These are phyloP conservation scores for Porphyrellus cyaneotinctus DNA, from an alignment of 768 basidiomycete genomes.

Conservation along the genomic window DNA sequence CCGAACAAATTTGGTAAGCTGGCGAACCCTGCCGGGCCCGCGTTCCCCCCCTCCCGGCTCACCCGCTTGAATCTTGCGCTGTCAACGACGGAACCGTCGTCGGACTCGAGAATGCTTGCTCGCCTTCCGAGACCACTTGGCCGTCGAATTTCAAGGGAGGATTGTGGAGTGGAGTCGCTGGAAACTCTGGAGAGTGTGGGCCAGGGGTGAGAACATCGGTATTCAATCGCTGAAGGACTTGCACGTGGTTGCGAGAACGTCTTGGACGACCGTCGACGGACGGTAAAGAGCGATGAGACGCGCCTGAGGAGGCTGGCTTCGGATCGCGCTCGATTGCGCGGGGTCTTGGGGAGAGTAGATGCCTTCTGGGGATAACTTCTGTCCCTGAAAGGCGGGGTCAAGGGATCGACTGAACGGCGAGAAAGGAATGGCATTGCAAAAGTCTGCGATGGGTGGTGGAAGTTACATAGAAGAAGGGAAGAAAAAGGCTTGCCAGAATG, in stretches of 20 bases:
- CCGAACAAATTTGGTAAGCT: constrained; percentile 22
- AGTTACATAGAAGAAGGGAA: constrained; percentile 16
- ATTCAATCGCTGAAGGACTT: constrained; percentile 15
- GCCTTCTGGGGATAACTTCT: background rate
- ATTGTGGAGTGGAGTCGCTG: constrained; percentile 15
- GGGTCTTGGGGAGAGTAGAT: constrained; percentile 5
- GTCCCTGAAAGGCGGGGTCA: constrained; percentile 2
- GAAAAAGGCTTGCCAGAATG: background rate
- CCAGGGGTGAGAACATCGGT: constrained; percentile 11
- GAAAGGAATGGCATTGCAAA: constrained; percentile 28
- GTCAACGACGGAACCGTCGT: constrained; percentile 6
- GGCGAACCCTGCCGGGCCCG: constrained; percentile 1
- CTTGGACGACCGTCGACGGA: constrained; percentile 24
- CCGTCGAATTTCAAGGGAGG: constrained; percentile 32
- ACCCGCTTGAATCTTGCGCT: constrained; percentile 4
- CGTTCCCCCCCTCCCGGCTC: background rate
- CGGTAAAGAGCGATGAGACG: constrained; percentile 26
- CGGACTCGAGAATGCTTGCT: constrained; percentile 24
- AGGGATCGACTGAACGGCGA: constrained; percentile 27
- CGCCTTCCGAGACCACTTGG: constrained; percentile 31
- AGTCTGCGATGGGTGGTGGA: background rate
- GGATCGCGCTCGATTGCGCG: constrained; percentile 22
- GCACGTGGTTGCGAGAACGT: constrained; percentile 1
- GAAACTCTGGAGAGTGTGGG: constrained; percentile 21
- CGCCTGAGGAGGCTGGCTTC: constrained; percentile 27